Percentiles rank a stretch among this genome's conserved stretches.
These are phyloP conservation scores for Persicaria tinctoria DNA, from an alignment of 148 eudicot genomes.

Conservation along the genomic window DNA sequence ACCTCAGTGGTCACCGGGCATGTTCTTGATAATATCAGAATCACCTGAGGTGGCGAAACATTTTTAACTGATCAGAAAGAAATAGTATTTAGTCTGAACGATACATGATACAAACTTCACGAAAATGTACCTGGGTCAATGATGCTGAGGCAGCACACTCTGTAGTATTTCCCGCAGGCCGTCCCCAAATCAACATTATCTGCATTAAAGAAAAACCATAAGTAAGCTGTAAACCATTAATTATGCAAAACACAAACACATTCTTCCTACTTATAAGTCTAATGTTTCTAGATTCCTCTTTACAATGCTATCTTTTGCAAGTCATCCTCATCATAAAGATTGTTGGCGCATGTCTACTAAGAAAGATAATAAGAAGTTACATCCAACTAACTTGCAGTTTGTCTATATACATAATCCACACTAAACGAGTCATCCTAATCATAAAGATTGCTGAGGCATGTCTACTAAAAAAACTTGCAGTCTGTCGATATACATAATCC, in stretches of 20 bases:
- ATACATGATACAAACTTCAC: no score
- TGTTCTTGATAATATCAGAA: slow-evolving; percentile 53
- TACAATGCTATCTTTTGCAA: no score
- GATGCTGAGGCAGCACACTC: slow-evolving; percentile 61
- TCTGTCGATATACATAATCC: no score
- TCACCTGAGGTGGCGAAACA: slow-evolving; percentile 31
- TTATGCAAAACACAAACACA: background rate
- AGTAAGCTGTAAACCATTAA: background rate
- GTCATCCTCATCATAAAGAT: background rate
- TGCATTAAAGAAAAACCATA: slow-evolving; percentile 2
- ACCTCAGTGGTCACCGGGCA: slow-evolving; percentile 40
- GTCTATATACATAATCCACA: background rate
- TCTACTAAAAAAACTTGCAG: no score
- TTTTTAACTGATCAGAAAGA: background rate
- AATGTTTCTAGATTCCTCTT: no score
- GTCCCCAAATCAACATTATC: slow-evolving; percentile 62
- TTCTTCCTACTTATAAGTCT: background rate
- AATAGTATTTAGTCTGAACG: background rate
- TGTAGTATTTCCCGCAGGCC: slow-evolving; percentile 51
- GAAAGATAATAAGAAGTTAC: background rate
- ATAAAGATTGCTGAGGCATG: no score
- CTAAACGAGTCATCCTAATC: no score
- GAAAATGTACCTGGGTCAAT: slow-evolving; percentile 34
- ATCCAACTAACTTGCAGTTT: background rate
- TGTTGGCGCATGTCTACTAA: background rate